phyloP scores from a whole-genome alignment of 345 rosid genomes.

The Brassica cretica region DNA sequence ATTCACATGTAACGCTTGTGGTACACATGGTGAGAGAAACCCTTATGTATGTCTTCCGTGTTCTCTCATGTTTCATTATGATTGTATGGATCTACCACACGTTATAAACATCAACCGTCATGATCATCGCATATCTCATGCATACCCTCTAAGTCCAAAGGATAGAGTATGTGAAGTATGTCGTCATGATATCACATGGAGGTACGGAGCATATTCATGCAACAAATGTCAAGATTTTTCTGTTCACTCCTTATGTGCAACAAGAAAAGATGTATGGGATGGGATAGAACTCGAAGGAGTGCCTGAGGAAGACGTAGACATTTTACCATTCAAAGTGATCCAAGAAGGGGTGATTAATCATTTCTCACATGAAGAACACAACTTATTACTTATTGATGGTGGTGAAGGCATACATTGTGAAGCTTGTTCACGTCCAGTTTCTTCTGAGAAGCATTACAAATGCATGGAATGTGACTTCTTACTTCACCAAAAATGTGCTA shows the following conservation, averaged over 20 bases:
- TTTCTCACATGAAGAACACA: slow-evolving; percentile 9
- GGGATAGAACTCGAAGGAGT: neutral
- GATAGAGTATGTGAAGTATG: neutral
- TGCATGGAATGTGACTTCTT: slow-evolving; percentile 2
- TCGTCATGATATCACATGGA: neutral
- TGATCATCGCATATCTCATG: neutral
- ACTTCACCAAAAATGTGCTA: slow-evolving; percentile 18
- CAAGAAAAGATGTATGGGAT: neutral
- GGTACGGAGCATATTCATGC: slow-evolving; percentile 6
- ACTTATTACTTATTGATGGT: neutral
- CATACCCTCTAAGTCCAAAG: neutral
- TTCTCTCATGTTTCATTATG: neutral
- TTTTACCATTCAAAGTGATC: neutral
- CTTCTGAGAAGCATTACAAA: neutral
- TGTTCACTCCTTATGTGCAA: slow-evolving; percentile 15
- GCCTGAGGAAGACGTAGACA: neutral
- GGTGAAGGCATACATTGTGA: neutral
- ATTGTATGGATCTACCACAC: neutral
- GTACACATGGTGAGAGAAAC: neutral
- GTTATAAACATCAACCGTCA: slow-evolving; percentile 6
- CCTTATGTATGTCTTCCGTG: neutral
- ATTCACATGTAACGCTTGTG: slow-evolving; percentile 1
- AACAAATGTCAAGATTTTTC: neutral
- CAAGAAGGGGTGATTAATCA: neutral
- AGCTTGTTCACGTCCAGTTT: slow-evolving; percentile 7